Conservation (phyloP, 192 early-diverging fungal species). For the Coemansia sp. region DNA sequence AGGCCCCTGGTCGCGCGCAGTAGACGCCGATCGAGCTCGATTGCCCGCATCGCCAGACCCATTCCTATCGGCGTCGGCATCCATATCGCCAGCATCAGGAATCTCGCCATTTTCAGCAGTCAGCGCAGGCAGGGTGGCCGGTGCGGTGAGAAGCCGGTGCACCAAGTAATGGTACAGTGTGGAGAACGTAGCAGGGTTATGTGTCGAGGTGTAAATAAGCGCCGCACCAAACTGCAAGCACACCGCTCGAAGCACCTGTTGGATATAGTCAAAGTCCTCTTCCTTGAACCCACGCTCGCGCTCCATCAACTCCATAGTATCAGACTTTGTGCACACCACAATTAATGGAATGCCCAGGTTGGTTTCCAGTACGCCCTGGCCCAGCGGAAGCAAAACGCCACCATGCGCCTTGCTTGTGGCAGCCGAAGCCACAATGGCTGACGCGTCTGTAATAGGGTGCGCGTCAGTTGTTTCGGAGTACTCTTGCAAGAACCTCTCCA, state of each 20-base stretch:
- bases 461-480: slow-evolving; percentile 59
- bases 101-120: slow-evolving; percentile 1
- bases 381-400: slow-evolving; percentile 66
- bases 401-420: background rate
- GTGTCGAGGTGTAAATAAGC: slow-evolving; percentile 85
- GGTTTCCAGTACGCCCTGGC: slow-evolving; percentile 72
- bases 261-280: slow-evolving; percentile 94
- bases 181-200: slow-evolving; percentile 71
- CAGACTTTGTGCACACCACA: slow-evolving; percentile 85
- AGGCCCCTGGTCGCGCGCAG: background rate
- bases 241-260: slow-evolving; percentile 84
- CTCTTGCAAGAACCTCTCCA: slow-evolving; percentile 68
- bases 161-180: slow-evolving; percentile 79
- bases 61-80: background rate
- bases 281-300: slow-evolving; percentile 82
- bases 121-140: slow-evolving; percentile 17
- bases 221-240: slow-evolving; percentile 89
- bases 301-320: slow-evolving; percentile 71
- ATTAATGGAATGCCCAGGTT: slow-evolving; percentile 88
- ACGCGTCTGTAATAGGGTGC: slow-evolving; percentile 12
- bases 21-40: background rate
- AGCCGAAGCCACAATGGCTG: slow-evolving; percentile 22
- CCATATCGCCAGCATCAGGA: slow-evolving; percentile 5
- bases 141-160: slow-evolving; percentile 60
- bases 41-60: background rate